Evolutionary conservation across 164 flowering plant genomes (phyloP), one percentile per base, ranked within the genome.

Genomic region (Dillenia turbinata): DNA sequence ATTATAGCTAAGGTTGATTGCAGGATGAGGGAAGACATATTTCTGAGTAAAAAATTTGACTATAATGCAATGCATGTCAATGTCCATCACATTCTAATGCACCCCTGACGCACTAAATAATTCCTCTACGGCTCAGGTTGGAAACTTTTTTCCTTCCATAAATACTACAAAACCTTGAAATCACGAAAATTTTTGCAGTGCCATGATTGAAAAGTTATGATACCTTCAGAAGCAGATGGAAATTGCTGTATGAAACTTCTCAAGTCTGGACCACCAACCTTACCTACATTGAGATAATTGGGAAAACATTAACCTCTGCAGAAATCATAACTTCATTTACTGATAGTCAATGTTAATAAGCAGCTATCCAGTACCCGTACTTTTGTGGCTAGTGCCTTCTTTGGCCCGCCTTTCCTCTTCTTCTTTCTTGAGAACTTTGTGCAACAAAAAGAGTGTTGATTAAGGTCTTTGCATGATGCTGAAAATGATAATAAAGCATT

Each of bases 241-340:
- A 87, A 83, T 67, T 90, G 98, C 52, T 66, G 81, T 44, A 93
- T 73, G 77, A 93, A 93, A 69, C 96, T 93, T 69, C 69, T 78
- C 78, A 90, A 76, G 73, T 93, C 91, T 61, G 98, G 97, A 70
- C 81, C 85, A 59, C 69, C 87, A 76, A 71, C 82, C 77, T 85
- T 88, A 63, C 85, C 98, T 90, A 52, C 24, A 43, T 14, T 47
- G 58, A 57, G 17, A 47, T 43, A 51, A 49, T 33, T 47, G 59
- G 13, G 33, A 49, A 13, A 2, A 46, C n/a, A 12, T 47, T 14
- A 44, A 47, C 26, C 9, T 61, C 19, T 26, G 60, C 26, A 47
- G 10, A 14, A 26, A 56, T 17, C 46, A 50, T 33, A 33, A 5
- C 40, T 33, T 33, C 40, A 33, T 33, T 33, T 33, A 33, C 40